Percentiles rank a stretch among this genome's conserved stretches.
Evolutionary conservation across 495 filamentous ascomycete species (phyloP).

Genomic region (Acidiella bohemica): DNA sequence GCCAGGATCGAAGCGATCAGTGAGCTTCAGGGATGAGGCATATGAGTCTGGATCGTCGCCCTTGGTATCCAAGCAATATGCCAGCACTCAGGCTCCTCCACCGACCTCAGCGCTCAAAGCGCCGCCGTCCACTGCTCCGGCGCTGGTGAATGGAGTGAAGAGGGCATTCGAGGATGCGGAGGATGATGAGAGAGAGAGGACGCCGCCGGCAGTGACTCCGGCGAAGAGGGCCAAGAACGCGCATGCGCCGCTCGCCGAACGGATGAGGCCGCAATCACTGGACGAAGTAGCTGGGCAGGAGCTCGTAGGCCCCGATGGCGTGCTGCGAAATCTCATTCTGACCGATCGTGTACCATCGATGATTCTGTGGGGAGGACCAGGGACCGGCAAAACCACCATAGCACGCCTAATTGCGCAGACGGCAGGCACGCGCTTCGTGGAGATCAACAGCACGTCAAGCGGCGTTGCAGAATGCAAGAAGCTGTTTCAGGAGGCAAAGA

Average conservation of each 20-base stretch:
- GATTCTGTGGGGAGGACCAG: conserved; percentile 86
- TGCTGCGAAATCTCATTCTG: conserved; percentile 83
- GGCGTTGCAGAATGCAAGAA: conserved; percentile 95
- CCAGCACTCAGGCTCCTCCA: neutral
- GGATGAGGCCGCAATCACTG: conserved; percentile 74
- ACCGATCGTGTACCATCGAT: conserved; percentile 78
- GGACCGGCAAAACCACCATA: conserved; percentile 95
- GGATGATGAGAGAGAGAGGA: neutral
- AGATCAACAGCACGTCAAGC: conserved; percentile 86
- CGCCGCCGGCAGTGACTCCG: conserved; percentile 26
- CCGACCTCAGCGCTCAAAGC: neutral
- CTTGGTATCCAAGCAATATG: neutral
- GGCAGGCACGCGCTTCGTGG: conserved; percentile 73
- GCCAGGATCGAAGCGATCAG: conserved; percentile 40
- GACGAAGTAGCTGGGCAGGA: conserved; percentile 88
- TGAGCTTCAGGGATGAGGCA: conserved; percentile 18
- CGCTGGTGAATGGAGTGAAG: conserved; percentile 20
- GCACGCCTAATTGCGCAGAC: conserved; percentile 79
- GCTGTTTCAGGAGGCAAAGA: conserved; percentile 73
- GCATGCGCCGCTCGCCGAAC: conserved; percentile 70
- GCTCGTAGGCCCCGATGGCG: conserved; percentile 68
- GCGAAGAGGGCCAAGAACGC: conserved; percentile 41
- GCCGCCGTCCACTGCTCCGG: conserved; percentile 7
- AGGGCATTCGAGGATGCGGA: conserved; percentile 28
- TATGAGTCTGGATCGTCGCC: conserved; percentile 3